phyloP scores from a whole-genome alignment of 2,329 filamentous ascomycete genomes.

The Zymoseptoria tritici region DNA sequence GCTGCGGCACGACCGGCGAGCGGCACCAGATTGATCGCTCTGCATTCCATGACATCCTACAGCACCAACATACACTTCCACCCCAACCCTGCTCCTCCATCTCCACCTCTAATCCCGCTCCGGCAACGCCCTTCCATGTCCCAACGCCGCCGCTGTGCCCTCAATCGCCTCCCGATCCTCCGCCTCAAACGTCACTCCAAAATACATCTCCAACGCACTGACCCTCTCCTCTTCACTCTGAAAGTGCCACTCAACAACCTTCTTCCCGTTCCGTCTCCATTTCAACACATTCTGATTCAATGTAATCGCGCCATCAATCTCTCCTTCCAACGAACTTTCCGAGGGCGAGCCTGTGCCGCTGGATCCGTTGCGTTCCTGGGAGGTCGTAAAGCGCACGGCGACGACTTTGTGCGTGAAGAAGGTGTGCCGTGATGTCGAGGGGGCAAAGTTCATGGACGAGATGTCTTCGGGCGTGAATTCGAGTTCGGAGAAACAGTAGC shows the following conservation, averaged over 20 bases:
- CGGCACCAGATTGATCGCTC: not conserved
- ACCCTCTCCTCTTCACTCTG: slow-evolving; percentile 37
- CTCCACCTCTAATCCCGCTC: slow-evolving; percentile 2
- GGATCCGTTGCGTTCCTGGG: slow-evolving; percentile 9
- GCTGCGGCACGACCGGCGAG: not conserved
- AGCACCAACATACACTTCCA: not conserved
- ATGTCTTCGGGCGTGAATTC: slow-evolving; percentile 58
- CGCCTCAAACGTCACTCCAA: slow-evolving; percentile 37
- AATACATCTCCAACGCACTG: slow-evolving; percentile 38
- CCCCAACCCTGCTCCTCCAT: not conserved
- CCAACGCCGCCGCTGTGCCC: slow-evolving; percentile 17
- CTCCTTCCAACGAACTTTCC: slow-evolving; percentile 12
- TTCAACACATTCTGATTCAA: slow-evolving; percentile 22
- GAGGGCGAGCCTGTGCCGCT: slow-evolving; percentile 11
- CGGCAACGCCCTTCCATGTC: slow-evolving; percentile 6
- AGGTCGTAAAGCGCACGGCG: slow-evolving; percentile 33
- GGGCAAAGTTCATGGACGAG: slow-evolving; percentile 51
- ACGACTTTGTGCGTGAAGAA: slow-evolving; percentile 51
- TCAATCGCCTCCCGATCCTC: slow-evolving; percentile 35
- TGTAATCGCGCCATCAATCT: slow-evolving; percentile 21
- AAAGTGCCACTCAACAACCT: slow-evolving; percentile 34
- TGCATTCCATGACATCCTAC: not conserved
- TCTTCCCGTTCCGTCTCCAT: slow-evolving; percentile 27
- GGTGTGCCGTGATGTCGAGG: slow-evolving; percentile 41
- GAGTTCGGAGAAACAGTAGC: slow-evolving; percentile 58